A percentile compares a stretch with the other conserved stretches of the same genome.
These are phyloP conservation scores for Monosporascus sp. DNA, from an alignment of 2,329 filamentous ascomycete species.

Conservation along the genomic window DNA sequence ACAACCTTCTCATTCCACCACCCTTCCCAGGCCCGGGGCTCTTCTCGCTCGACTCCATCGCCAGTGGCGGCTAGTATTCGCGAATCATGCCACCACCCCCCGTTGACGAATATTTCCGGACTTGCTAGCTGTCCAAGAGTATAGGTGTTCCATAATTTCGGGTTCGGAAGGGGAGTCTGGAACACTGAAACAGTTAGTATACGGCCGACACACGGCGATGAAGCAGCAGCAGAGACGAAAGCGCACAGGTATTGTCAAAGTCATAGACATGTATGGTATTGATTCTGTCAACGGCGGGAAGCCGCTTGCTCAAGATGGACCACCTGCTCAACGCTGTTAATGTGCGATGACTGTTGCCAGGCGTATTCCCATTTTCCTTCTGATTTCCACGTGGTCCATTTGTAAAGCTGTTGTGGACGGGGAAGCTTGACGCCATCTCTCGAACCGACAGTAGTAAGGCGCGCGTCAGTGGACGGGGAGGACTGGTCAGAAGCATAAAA, in stretches of 20 bases:
- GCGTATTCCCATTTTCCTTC: constrained; percentile 8
- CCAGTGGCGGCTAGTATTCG: constrained; percentile 83
- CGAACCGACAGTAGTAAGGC: constrained; percentile 5
- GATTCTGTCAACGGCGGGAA: constrained; percentile 67
- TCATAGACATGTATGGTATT: constrained; percentile 89
- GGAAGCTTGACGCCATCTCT: constrained; percentile 17
- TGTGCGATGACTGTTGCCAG: constrained; percentile 38
- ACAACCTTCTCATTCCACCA: constrained; percentile 96
- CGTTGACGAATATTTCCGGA: constrained; percentile 71
- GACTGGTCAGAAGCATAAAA: constrained; percentile 4
- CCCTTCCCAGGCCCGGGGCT: constrained; percentile 77
- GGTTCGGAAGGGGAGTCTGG: constrained; percentile 83
- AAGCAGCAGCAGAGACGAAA: neutral
- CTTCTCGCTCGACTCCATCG: constrained; percentile 74
- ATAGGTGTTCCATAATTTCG: constrained; percentile 74
- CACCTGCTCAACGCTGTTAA: constrained; percentile 75
- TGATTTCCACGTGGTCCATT: neutral
- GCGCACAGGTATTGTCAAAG: constrained; percentile 89
- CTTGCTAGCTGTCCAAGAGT: constrained; percentile 74
- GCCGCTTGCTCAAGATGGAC: constrained; percentile 69
- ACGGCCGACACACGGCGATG: constrained; percentile 6
- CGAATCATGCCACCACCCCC: constrained; percentile 96
- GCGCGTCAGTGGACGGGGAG: neutral
- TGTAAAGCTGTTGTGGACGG: neutral
- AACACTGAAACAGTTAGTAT: constrained; percentile 58